phyloP scores from a whole-genome alignment of 2,329 filamentous ascomycete species.

The Penicillium sp. region DNA sequence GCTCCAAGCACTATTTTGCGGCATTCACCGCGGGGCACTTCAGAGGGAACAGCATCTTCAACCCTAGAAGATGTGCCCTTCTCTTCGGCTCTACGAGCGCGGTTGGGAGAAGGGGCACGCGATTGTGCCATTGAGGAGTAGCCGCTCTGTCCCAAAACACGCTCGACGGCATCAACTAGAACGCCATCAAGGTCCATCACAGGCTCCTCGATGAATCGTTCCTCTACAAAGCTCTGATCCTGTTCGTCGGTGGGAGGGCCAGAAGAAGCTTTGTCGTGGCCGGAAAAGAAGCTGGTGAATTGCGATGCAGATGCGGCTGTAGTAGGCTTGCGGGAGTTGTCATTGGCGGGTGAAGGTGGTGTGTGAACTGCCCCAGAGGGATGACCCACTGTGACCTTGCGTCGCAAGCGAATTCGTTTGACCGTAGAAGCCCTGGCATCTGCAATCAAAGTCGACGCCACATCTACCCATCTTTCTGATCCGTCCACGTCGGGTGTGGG shows the following conservation, averaged over 20 bases:
- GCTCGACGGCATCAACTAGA: slow-evolving; percentile 58
- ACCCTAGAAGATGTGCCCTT: slow-evolving; percentile 24
- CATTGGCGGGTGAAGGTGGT: slow-evolving; percentile 22
- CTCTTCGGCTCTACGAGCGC: slow-evolving; percentile 35
- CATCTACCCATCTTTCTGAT: slow-evolving; percentile 54
- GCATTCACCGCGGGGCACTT: slow-evolving; percentile 54
- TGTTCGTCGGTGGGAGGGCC: slow-evolving; percentile 19
- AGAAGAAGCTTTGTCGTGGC: slow-evolving; percentile 26
- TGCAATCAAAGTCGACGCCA: slow-evolving; percentile 58
- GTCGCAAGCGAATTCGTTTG: slow-evolving; percentile 55
- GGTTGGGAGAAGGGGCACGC: slow-evolving; percentile 42
- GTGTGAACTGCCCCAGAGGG: slow-evolving; percentile 21
- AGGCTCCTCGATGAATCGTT: slow-evolving; percentile 53
- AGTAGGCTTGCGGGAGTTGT: slow-evolving; percentile 28
- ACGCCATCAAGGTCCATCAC: slow-evolving; percentile 60
- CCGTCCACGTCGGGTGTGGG: slow-evolving; percentile 35
- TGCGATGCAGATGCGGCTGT: slow-evolving; percentile 28
- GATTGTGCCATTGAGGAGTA: slow-evolving; percentile 44
- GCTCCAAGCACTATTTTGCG: slow-evolving; percentile 56
- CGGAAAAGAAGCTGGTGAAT: slow-evolving; percentile 30
- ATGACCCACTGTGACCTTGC: slow-evolving; percentile 40
- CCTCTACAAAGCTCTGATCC: slow-evolving; percentile 42
- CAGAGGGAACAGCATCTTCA: slow-evolving; percentile 34
- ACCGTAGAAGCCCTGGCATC: slow-evolving; percentile 56
- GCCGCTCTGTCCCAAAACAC: slow-evolving; percentile 50